Percentiles rank a stretch among this genome's conserved stretches.
These are phyloP conservation scores for Corylus americana DNA, from an alignment of 306 rosid genomes.

Conservation along the genomic window DNA sequence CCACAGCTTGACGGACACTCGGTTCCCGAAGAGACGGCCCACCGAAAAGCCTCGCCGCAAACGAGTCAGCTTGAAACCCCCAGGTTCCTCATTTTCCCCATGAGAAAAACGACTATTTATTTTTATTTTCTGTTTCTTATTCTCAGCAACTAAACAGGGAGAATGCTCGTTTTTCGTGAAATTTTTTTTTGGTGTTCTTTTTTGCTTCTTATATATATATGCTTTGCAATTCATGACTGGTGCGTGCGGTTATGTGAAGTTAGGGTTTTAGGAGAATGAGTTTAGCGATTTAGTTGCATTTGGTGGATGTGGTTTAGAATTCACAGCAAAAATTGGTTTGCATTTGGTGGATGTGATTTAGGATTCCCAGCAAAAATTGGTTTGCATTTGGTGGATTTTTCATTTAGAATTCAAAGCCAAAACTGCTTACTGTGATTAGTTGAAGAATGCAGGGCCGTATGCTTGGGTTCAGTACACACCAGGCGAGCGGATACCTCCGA, in stretches of 20 bases:
- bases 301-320: neutral
- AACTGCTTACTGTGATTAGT: neutral
- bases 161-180: neutral
- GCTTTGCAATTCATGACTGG: neutral
- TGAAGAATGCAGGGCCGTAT: slow-evolving; percentile 61
- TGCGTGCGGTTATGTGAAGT: neutral
- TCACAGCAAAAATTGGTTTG: too few relatives aligned
- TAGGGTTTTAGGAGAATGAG: neutral
- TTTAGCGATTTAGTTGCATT: neutral
- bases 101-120: neutral
- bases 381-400: neutral
- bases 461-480: slow-evolving; percentile 73
- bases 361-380: too few relatives aligned
- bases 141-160: neutral
- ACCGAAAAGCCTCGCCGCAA: slow-evolving; percentile 65
- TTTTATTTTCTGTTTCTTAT: neutral
- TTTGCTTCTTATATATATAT: neutral
- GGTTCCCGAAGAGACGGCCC: slow-evolving; percentile 81
- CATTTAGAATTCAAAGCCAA: neutral
- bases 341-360: neutral
- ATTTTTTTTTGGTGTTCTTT: neutral
- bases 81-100: slow-evolving; percentile 41
- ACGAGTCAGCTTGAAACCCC: slow-evolving; percentile 71
- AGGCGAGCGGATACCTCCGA: slow-evolving; percentile 72
- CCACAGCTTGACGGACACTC: slow-evolving; percentile 82